Evolutionary conservation across 768 basidiomycete genomes (phyloP), one percentile per base, ranked within the genome.

Genomic region (Tulasnella sp.): DNA sequence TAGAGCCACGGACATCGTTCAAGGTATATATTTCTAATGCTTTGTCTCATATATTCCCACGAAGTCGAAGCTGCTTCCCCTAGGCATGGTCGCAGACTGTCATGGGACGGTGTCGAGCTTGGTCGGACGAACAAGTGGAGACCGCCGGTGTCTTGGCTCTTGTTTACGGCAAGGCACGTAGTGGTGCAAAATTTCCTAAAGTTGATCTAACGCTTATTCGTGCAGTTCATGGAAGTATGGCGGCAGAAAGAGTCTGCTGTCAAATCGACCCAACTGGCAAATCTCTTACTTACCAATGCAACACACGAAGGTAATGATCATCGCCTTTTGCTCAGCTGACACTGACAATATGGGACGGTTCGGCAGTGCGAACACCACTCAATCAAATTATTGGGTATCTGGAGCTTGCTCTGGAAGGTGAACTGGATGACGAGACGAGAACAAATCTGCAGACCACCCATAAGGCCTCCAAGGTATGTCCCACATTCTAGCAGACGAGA

Each of bases 311-410:
- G 85, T 80, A 64, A 50, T 65, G 64, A 61, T 11, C 52, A 60
- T 21, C 59, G 8, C 54, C 4, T 43, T 31, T 22, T 50, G 24
- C 27, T 61, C 49, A 56, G 49, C 11, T 19, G 22, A n/a, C 11
- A n/a, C 27, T 19, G 9, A 30, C 38, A 19, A 8, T 22, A 19
- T 2, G n/a, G 19, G 5, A 21, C 25, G 5, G n/a, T 51, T 38
- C 53, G 43, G 0, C 59, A 83, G 85, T 86, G 3, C 80, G 85
- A 24, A 87, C 85, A 2, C 84, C 86, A 5, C 66, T 87, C 57
- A 86, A 88, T 65, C 85, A 88, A 65, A 89, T 90, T 63, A 89
- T 91, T 44, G 84, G 82, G 66, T 90, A 87, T 64, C 75, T 90
- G 49, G 87, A 92, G 68, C 75, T 89, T 67, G 87, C 88, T 0